Evolutionary conservation across 2,329 filamentous ascomycete genomes (phyloP).

Genomic region (Coniochaeta ligniaria): DNA sequence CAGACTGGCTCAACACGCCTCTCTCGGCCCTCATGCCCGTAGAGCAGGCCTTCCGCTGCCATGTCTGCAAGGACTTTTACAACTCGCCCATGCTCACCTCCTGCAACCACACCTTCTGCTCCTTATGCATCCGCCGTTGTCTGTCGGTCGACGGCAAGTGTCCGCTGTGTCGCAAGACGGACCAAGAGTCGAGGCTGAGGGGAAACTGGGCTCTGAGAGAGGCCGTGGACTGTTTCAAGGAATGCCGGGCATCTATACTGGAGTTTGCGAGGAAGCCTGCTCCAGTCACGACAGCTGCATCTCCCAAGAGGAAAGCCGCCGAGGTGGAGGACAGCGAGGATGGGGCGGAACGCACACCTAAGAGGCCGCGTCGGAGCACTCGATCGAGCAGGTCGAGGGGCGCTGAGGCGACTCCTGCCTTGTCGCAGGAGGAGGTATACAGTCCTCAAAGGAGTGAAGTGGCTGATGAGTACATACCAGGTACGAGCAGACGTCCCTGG

Average conservation of each 20-base stretch:
- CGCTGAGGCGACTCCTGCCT: conserved; percentile 27
- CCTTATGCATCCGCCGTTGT: conserved; percentile 83
- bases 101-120: conserved; percentile 95
- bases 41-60: conserved; percentile 82
- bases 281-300: conserved; percentile 10
- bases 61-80: conserved; percentile 98
- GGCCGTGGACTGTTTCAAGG: conserved; percentile 70
- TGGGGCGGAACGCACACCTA: conserved; percentile 35
- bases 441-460: conserved; percentile 26
- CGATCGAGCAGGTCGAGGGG: conserved; percentile 36
- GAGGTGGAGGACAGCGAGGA: conserved; percentile 22
- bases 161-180: conserved; percentile 69
- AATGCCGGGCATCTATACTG: conserved; percentile 55
- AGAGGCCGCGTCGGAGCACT: conserved; percentile 33
- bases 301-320: conserved; percentile 46
- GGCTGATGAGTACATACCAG: conserved; percentile 21
- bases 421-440: conserved; percentile 22
- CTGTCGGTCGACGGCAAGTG: conserved; percentile 80
- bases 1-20: conserved; percentile 72
- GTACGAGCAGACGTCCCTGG: conserved; percentile 11
- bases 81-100: conserved; percentile 90
- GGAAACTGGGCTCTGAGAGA: conserved; percentile 83
- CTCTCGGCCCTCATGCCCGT: conserved; percentile 61
- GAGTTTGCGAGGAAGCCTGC: conserved; percentile 50
- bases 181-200: conserved; percentile 79